Conservation (phyloP, 208 protist genomes). For the Leptomonas pyrrhocoris region DNA sequence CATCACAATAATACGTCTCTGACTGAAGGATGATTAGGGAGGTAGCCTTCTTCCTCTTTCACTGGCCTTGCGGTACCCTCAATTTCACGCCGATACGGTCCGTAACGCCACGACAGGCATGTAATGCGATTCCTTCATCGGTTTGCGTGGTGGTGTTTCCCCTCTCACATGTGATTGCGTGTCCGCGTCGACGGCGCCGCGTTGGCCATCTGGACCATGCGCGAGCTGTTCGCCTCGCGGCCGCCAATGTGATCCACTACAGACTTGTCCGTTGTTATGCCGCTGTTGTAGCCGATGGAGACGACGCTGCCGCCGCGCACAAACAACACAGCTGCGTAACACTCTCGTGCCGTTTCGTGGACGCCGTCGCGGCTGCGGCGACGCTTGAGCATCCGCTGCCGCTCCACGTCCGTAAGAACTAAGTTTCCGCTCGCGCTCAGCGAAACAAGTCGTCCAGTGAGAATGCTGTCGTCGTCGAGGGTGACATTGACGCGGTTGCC, state of each 20-base stretch:
- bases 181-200: slow-evolving; percentile 41
- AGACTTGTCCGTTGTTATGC: slow-evolving; percentile 64
- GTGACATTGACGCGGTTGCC: slow-evolving; percentile 70
- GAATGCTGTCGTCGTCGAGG: slow-evolving; percentile 69
- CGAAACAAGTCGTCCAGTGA: slow-evolving; percentile 78
- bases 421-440: slow-evolving; percentile 68
- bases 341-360: slow-evolving; percentile 43
- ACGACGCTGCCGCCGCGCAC: slow-evolving; percentile 70
- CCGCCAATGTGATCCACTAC: slow-evolving; percentile 67
- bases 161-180: not conserved
- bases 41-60: not conserved
- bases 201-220: slow-evolving; percentile 69
- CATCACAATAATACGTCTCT: not conserved
- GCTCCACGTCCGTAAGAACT: slow-evolving; percentile 80
- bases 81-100: not conserved
- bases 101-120: not conserved
- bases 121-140: not conserved
- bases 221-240: slow-evolving; percentile 39
- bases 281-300: slow-evolving; percentile 60
- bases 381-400: slow-evolving; percentile 55
- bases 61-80: not conserved
- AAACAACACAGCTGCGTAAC: slow-evolving; percentile 77
- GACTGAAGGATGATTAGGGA: not conserved
- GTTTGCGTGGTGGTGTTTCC: too few species aligned
- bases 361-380: slow-evolving; percentile 22